These are phyloP conservation scores for Diplotaxis tenuifolia DNA, from an alignment of 345 rosid species.

Conservation along the genomic window DNA sequence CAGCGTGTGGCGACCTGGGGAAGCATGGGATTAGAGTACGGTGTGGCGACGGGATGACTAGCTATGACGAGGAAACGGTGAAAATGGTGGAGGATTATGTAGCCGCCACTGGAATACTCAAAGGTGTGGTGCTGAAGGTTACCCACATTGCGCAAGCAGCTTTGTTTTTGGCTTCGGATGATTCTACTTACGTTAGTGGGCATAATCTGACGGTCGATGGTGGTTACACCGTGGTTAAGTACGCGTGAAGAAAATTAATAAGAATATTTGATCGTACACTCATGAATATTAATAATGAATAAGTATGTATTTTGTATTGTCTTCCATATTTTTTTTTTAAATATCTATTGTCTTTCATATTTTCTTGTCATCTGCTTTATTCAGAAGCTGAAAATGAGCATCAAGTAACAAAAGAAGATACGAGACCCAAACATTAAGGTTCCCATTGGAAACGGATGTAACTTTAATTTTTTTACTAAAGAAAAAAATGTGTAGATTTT, in stretches of 20 bases:
- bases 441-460: no score
- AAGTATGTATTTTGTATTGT: no score
- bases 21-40: not conserved
- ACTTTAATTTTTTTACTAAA: no score
- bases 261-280: no score
- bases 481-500: no score
- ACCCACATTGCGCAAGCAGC: slow-evolving; percentile 31
- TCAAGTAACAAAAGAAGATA: no score
- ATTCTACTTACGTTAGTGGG: slow-evolving; percentile 70
- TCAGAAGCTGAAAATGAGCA: no score
- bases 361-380: no score
- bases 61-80: not conserved
- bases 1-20: slow-evolving; percentile 75
- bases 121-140: not conserved
- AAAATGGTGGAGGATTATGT: not conserved
- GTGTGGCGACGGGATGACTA: not conserved
- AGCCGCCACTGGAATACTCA: not conserved
- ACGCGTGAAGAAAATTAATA: not conserved
- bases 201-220: slow-evolving; percentile 83
- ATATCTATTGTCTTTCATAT: no score
- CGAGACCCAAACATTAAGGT: no score
- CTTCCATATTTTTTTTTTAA: no score
- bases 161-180: slow-evolving; percentile 78
- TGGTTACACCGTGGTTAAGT: slow-evolving; percentile 56
- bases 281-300: no score